Base-by-base conservation (phyloP, 2,329 filamentous ascomycete species). In the Aschersonia sp. region DNA sequence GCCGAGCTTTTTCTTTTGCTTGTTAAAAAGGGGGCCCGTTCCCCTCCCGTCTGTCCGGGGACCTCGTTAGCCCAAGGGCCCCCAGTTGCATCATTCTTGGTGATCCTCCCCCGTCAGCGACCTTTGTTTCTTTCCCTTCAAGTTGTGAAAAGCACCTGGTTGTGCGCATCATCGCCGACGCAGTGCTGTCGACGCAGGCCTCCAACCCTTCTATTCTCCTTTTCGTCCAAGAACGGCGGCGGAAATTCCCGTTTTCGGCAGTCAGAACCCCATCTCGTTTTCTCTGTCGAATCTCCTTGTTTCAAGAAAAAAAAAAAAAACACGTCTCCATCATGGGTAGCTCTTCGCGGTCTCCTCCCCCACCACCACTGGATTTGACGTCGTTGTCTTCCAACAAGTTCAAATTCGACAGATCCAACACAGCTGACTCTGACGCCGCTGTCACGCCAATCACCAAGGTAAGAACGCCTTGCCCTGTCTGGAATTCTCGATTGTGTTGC, bases 401-500 rank as follows among this genome's bases (percentile, higher is more conserved):
- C 39, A 50, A 53, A 31, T 52, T 54, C 37, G 50, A 48, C 45
- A 52, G 52, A 42, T 54, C 45, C 42, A 52, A 47, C 46, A 51
- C 53, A 50, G 53, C 52, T 14, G 54, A 59, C 37, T 56, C 58
- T 11, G 46, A 52, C 39, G 48, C 52, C 43, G 52, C 53, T 45
- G 50, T 54, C 46, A 53, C 35, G n/a, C 10, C 49, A 45, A 37
- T 31, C n/a, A 46, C 49, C 42, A 60, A 61, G 55, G 59, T 57
- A 53, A 47, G 55, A 45, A 31, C 22, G 22, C 22, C 22, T 22
- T 22, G 22, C 22, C 22, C 22, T 22, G 22, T 22, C 22, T 22
- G 22, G 22, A 22, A 22, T 22, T 22, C 22, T 22, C 22, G 22
- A 22, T 22, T 22, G 22, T 22, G 22, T 22, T 3, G 22, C 22